Percentiles rank a stretch among this genome's conserved stretches.
Evolutionary conservation across 2,329 filamentous ascomycete species (phyloP).

Genomic region (Bretziella fagacearum): DNA sequence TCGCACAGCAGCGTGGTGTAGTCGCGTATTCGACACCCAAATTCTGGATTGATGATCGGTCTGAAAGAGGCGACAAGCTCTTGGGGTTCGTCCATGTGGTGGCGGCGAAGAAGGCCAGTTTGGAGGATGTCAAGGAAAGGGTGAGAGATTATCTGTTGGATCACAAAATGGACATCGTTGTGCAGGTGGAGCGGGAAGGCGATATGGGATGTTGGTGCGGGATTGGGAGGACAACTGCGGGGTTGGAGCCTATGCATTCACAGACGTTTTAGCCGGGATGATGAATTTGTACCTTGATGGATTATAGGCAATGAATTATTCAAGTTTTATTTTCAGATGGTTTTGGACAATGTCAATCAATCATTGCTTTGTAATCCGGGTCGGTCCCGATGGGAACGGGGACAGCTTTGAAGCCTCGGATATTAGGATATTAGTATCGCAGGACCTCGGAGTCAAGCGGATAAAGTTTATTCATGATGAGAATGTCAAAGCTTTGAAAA

Average conservation of each 20-base stretch:
- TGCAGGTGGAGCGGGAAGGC: slow-evolving; percentile 77
- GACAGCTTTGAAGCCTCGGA: no score
- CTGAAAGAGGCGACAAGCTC: slow-evolving; percentile 32
- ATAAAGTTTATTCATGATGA: no score
- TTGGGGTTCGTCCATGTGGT: slow-evolving; percentile 77
- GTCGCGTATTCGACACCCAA: slow-evolving; percentile 71
- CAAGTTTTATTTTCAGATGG: no score
- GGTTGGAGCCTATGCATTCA: not conserved
- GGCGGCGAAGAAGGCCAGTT: slow-evolving; percentile 50
- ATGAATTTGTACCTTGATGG: no score
- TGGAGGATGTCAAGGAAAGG: slow-evolving; percentile 72
- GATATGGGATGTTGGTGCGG: slow-evolving; percentile 49
- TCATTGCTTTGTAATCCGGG: no score
- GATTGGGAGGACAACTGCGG: slow-evolving; percentile 19
- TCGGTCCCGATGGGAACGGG: no score
- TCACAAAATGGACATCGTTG: slow-evolving; percentile 61
- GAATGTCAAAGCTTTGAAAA: no score
- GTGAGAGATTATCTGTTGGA: slow-evolving; percentile 53
- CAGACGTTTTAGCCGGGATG: no score
- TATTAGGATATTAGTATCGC: no score
- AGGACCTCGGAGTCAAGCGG: no score
- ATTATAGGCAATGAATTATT: no score
- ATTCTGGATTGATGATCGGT: slow-evolving; percentile 75
- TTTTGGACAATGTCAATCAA: no score
- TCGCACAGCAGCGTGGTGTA: slow-evolving; percentile 68